phyloP scores from a whole-genome alignment of 352 stramenopile species.

The Globisporangium camurandrum region DNA sequence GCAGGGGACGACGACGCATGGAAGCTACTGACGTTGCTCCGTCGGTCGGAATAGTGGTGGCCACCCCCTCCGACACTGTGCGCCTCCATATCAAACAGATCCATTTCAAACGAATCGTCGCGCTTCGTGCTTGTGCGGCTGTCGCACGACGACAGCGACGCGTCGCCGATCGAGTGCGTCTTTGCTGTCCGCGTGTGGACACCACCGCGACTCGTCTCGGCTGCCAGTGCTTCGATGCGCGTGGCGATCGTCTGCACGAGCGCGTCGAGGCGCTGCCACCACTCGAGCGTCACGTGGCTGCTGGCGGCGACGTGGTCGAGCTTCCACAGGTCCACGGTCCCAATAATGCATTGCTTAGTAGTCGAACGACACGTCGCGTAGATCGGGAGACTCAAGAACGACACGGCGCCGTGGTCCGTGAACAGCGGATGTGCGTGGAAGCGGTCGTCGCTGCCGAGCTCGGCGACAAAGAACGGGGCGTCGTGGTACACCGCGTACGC shows the following conservation, averaged over 20 bases:
- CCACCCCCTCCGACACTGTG: too few species aligned
- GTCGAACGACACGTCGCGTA: too few species aligned
- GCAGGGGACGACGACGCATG: too few species aligned
- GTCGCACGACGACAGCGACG: slow-evolving; percentile 39
- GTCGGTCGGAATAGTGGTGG: too few species aligned
- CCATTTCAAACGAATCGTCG: slow-evolving; percentile 46
- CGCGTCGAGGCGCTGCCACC: slow-evolving; percentile 28
- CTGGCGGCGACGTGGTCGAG: slow-evolving; percentile 37
- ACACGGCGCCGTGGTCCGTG: slow-evolving; percentile 47
- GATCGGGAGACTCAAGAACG: slow-evolving; percentile 65
- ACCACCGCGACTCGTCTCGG: slow-evolving; percentile 28
- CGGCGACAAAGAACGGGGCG: slow-evolving; percentile 56
- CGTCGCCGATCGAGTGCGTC: slow-evolving; percentile 47
- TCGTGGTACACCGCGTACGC: slow-evolving; percentile 60
- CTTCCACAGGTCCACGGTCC: slow-evolving; percentile 64
- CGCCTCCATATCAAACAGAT: slow-evolving; percentile 53
- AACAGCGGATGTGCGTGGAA: slow-evolving; percentile 62
- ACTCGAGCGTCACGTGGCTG: slow-evolving; percentile 59
- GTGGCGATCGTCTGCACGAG: slow-evolving; percentile 31
- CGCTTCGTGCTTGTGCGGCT: slow-evolving; percentile 46
- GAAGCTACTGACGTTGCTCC: slow-evolving; percentile 17
- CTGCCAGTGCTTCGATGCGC: slow-evolving; percentile 40
- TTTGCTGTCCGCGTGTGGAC: slow-evolving; percentile 19
- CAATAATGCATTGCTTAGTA: slow-evolving; percentile 54
- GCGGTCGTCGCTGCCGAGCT: slow-evolving; percentile 50